phyloP scores from a whole-genome alignment of 495 filamentous ascomycete genomes.

The Pseudotulostoma volvatum region DNA sequence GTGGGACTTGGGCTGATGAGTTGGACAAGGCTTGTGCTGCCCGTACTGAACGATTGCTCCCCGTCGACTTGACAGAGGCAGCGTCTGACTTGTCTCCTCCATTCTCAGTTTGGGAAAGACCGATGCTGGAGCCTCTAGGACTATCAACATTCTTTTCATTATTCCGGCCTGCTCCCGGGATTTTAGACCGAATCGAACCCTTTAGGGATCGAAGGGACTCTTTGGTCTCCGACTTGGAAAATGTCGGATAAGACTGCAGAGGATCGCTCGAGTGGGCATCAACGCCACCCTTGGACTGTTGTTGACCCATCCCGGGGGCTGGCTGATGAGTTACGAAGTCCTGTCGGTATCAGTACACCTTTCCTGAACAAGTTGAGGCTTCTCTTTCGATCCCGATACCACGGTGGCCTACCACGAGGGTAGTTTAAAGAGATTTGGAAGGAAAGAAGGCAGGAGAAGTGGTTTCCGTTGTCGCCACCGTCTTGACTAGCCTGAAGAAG shows the following conservation, averaged over 20 bases:
- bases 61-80: constrained; percentile 52
- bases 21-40: constrained; percentile 5
- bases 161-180: constrained; percentile 48
- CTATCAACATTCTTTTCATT: constrained; percentile 50
- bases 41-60: constrained; percentile 30
- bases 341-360: not conserved
- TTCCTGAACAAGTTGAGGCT: not conserved
- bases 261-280: constrained; percentile 32
- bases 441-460: not conserved
- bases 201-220: constrained; percentile 80
- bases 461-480: not conserved
- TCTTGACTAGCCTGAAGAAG: not conserved
- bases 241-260: constrained; percentile 72
- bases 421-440: not conserved
- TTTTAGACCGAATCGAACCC: constrained; percentile 57
- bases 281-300: constrained; percentile 63
- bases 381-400: not conserved
- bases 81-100: constrained; percentile 54
- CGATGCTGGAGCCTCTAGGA: constrained; percentile 54
- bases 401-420: not conserved
- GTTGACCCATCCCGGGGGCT: constrained; percentile 68
- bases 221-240: constrained; percentile 86
- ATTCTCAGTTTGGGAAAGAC: constrained; percentile 41
- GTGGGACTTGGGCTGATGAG: constrained; percentile 23
- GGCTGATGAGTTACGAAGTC: not conserved